Conservation (phyloP, 2,329 filamentous ascomycete genomes). For the Trichoderma afroharzianum region DNA sequence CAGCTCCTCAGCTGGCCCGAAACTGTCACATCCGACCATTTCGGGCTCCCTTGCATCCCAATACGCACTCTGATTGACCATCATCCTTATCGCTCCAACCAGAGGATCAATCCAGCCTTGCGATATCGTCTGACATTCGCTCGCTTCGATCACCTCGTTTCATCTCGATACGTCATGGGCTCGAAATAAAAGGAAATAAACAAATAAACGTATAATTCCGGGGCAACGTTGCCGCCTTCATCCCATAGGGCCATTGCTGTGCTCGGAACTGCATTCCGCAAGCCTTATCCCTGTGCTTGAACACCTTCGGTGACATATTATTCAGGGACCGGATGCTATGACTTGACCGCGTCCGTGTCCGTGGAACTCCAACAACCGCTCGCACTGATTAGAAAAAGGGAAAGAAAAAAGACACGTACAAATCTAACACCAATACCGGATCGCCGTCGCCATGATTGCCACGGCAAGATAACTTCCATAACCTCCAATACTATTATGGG, state of each 20-base stretch:
- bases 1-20: neutral
- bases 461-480: neutral
- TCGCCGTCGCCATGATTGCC: neutral
- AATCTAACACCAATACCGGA: neutral
- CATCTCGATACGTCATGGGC: neutral
- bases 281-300: neutral
- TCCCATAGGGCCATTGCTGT: neutral
- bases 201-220: neutral
- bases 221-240: too few relatives aligned
- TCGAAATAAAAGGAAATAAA: neutral
- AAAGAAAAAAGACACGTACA: neutral
- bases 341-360: neutral
- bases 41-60: neutral
- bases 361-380: neutral
- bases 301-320: neutral
- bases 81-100: neutral
- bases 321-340: neutral
- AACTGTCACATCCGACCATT: neutral
- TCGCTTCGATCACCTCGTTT: neutral
- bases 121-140: neutral
- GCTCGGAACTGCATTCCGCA: neutral
- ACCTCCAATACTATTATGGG: neutral
- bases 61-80: neutral
- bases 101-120: neutral
- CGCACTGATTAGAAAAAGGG: neutral